These are phyloP conservation scores for Pleurotus salmoneostramineus DNA, from an alignment of 768 basidiomycete species.

Conservation along the genomic window DNA sequence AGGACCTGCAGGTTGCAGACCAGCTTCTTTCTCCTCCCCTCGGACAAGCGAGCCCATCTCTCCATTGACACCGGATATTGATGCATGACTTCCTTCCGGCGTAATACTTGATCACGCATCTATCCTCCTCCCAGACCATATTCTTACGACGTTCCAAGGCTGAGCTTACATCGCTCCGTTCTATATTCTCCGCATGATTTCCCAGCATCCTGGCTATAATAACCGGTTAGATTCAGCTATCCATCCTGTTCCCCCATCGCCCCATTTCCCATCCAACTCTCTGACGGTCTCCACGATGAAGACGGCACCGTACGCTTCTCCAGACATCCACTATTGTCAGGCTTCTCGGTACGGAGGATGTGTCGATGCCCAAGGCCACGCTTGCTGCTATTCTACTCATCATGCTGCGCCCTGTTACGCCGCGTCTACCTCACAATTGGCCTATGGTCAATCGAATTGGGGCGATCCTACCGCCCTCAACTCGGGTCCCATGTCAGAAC, in stretches of 20 bases:
- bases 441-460: neutral
- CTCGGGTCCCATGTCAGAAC: neutral
- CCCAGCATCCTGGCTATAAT: constrained; percentile 2
- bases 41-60: neutral
- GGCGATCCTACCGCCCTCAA: neutral
- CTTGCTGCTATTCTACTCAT: neutral
- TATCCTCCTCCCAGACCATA: neutral
- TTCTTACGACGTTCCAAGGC: neutral
- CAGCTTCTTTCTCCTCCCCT: constrained; percentile 3
- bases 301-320: neutral
- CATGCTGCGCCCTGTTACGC: constrained; percentile 6
- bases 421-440: constrained; percentile 1
- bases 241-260: neutral
- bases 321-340: constrained; percentile 2
- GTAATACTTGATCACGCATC: constrained; percentile 3
- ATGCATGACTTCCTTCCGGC: neutral
- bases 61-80: neutral
- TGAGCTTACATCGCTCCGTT: constrained; percentile 23
- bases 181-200: constrained; percentile 8
- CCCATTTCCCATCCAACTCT: neutral
- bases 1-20: neutral
- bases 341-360: neutral
- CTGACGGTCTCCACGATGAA: neutral
- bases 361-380: neutral
- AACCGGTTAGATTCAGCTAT: neutral